These are phyloP conservation scores for Echria macrotheca DNA, from an alignment of 495 filamentous ascomycete genomes.

Conservation along the genomic window DNA sequence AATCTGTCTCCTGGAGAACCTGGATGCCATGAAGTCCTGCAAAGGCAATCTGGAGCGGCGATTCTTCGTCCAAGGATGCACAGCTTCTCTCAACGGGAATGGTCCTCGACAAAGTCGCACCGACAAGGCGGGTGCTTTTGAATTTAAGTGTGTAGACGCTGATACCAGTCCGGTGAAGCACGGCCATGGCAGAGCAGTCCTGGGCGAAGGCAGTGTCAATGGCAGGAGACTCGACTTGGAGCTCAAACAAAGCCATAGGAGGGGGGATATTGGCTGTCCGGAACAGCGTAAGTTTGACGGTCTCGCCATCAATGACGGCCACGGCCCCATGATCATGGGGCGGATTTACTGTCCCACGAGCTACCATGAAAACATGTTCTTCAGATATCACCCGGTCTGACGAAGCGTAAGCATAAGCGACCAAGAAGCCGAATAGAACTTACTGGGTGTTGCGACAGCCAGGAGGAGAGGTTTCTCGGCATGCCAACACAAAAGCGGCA, in stretches of 20 bases:
- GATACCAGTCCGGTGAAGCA: constrained; percentile 60
- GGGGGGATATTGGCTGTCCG: constrained; percentile 80
- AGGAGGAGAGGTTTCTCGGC: constrained; percentile 72
- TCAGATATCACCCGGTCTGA: constrained; percentile 51
- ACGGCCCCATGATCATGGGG: constrained; percentile 78
- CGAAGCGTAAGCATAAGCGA: constrained; percentile 18
- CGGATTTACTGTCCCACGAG: constrained; percentile 58
- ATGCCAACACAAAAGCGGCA: constrained; percentile 58
- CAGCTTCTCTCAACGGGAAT: constrained; percentile 13
- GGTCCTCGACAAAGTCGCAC: constrained; percentile 28
- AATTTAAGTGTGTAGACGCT: constrained; percentile 61
- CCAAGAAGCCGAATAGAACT: too few species aligned
- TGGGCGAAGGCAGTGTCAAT: constrained; percentile 71
- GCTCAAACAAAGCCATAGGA: constrained; percentile 80
- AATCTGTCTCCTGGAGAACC: constrained; percentile 19
- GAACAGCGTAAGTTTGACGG: constrained; percentile 79
- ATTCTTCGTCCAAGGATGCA: constrained; percentile 11
- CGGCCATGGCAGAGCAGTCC: constrained; percentile 60
- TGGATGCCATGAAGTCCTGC: constrained; percentile 14
- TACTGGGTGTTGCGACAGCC: constrained; percentile 43
- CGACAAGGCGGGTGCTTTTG: constrained; percentile 34
- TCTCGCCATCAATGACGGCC: constrained; percentile 81
- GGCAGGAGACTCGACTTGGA: constrained; percentile 55
- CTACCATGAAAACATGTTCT: constrained; percentile 66
- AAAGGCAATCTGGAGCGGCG: constrained; percentile 26